Percentiles rank a stretch among this genome's conserved stretches.
Conservation (phyloP, 257 asterid species). For the Solanum lycopersicoides region DNA sequence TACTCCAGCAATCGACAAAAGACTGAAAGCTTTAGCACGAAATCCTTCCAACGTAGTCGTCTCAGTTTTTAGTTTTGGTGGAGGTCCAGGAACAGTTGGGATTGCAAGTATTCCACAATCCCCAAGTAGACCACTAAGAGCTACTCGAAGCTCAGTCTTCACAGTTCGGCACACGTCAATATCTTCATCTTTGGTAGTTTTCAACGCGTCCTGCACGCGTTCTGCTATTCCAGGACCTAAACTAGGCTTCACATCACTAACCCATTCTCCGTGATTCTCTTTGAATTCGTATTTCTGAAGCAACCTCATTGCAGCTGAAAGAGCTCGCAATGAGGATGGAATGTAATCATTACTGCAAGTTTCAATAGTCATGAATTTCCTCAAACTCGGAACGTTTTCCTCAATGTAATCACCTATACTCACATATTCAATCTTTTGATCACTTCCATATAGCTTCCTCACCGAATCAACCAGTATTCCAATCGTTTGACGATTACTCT, state of each 20-base stretch:
- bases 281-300: slow-evolving; percentile 86
- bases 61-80: slow-evolving; percentile 68
- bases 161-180: slow-evolving; percentile 33
- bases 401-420: slow-evolving; percentile 54
- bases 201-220: slow-evolving; percentile 58
- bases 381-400: slow-evolving; percentile 58
- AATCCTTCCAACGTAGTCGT: slow-evolving; percentile 45
- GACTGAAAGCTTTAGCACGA: slow-evolving; percentile 80
- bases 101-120: slow-evolving; percentile 64
- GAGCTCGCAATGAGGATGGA: slow-evolving; percentile 66
- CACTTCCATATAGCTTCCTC: slow-evolving; percentile 57
- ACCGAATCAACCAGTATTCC: slow-evolving; percentile 28
- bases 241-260: slow-evolving; percentile 45
- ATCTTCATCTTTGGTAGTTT: slow-evolving; percentile 37
- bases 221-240: slow-evolving; percentile 82
- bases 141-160: slow-evolving; percentile 52
- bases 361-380: slow-evolving; percentile 33
- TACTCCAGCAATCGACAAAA: slow-evolving; percentile 79
- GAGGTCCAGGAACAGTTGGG: slow-evolving; percentile 89
- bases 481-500: slow-evolving; percentile 15
- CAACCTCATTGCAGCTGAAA: slow-evolving; percentile 65
- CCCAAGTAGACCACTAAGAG: slow-evolving; percentile 55
- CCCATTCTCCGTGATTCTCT: slow-evolving; percentile 87
- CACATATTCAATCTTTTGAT: slow-evolving; percentile 24
- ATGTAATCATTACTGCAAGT: slow-evolving; percentile 16